These are phyloP conservation scores for Trichosanthes truncata DNA, from an alignment of 306 rosid genomes.

Conservation along the genomic window DNA sequence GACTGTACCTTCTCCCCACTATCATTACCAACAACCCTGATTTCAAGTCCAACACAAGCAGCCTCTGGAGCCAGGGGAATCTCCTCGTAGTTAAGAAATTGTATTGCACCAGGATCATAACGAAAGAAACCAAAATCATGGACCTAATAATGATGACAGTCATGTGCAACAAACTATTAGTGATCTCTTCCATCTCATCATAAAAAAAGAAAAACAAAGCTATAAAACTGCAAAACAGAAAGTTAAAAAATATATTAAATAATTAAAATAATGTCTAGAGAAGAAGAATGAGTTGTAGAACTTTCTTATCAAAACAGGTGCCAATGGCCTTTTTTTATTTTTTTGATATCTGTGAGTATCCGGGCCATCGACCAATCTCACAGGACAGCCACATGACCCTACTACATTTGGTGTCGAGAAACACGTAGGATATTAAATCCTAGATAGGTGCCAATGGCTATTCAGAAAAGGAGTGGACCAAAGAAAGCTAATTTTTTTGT, in stretches of 20 bases:
- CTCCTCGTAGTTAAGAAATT: conserved; percentile 74
- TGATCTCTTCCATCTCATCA: neutral
- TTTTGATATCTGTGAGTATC: no score
- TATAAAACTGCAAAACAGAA: neutral
- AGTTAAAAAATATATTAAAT: neutral
- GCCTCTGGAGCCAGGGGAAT: conserved; percentile 86
- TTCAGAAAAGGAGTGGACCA: neutral
- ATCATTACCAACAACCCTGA: conserved; percentile 95
- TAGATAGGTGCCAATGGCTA: neutral
- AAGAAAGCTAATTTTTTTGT: neutral
- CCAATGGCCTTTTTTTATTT: neutral
- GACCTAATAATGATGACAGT: conserved; percentile 36
- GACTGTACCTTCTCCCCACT: conserved; percentile 91
- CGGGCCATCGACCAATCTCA: no score
- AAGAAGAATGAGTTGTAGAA: neutral
- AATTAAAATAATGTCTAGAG: neutral
- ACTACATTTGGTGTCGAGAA: no score
- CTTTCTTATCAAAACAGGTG: neutral
- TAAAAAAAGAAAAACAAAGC: conserved; percentile 1
- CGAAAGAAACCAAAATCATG: conserved; percentile 98
- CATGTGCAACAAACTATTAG: conserved; percentile 13
- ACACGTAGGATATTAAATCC: no score
- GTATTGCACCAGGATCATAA: conserved; percentile 71
- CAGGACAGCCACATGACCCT: no score
- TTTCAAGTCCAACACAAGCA: conserved; percentile 90